Evolutionary conservation across 192 early-diverging fungal genomes (phyloP).

Genomic region (Rhizophagus clarus): DNA sequence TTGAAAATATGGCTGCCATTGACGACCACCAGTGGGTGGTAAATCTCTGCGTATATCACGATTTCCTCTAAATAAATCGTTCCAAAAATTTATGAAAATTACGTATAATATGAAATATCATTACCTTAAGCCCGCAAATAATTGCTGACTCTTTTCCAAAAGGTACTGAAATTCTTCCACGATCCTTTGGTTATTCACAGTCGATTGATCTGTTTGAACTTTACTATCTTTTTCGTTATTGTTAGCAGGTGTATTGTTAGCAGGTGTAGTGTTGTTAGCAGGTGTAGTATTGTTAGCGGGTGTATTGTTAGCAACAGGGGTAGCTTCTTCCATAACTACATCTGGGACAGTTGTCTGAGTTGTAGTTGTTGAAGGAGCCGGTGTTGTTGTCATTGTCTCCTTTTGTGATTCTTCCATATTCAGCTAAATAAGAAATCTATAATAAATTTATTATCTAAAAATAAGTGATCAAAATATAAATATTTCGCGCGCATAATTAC

Average conservation of each 20-base stretch:
- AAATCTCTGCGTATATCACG: conserved; percentile 63
- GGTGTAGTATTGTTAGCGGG: no score
- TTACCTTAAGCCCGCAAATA: conserved; percentile 91
- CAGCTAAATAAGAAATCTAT: neutral
- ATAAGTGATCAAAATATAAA: neutral
- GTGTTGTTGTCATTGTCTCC: neutral
- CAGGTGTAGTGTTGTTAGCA: no score
- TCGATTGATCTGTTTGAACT: neutral
- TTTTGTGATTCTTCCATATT: conserved; percentile 10
- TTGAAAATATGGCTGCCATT: conserved; percentile 85
- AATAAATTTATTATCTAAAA: neutral
- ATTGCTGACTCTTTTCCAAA: conserved; percentile 94
- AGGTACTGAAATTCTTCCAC: conserved; percentile 93
- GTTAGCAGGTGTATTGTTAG: no score
- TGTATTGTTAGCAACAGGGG: no score
- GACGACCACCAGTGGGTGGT: conserved; percentile 78
- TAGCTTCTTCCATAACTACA: conserved; percentile 23
- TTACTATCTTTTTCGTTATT: conserved; percentile 12
- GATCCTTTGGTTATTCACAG: conserved; percentile 20
- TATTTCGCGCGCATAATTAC: neutral
- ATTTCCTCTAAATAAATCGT: neutral
- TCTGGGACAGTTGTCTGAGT: conserved; percentile 6
- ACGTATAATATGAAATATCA: neutral
- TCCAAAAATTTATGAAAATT: neutral
- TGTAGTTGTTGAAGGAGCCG: neutral